A percentile compares a stretch with the other conserved stretches of the same genome.
These are phyloP conservation scores for Actinomortierella wolfii DNA, from an alignment of 371 early-diverging fungal genomes.

Conservation along the genomic window DNA sequence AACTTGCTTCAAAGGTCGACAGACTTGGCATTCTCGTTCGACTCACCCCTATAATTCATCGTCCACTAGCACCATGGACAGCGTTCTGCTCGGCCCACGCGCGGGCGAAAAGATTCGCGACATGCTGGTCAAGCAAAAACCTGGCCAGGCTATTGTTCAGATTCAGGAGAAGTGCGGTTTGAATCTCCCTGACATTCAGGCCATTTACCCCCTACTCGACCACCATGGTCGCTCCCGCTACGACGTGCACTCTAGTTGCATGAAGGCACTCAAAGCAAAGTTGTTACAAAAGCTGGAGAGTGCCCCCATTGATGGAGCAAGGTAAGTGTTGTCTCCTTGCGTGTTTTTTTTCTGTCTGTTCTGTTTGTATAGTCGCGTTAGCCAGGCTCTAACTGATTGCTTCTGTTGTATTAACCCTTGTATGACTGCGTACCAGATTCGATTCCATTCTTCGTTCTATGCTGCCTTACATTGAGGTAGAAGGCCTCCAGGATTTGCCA, in stretches of 20 bases:
- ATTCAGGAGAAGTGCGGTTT: slow-evolving; percentile 29
- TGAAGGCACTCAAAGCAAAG: slow-evolving; percentile 57
- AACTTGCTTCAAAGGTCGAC: background rate
- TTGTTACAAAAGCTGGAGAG: slow-evolving; percentile 46
- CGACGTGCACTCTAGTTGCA: slow-evolving; percentile 59
- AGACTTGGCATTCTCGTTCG: no score
- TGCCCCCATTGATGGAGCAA: slow-evolving; percentile 49
- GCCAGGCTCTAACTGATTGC: background rate
- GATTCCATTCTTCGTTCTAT: slow-evolving; percentile 53
- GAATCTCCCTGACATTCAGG: slow-evolving; percentile 56
- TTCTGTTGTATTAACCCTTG: background rate
- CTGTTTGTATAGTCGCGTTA: background rate
- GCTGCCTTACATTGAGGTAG: slow-evolving; percentile 58
- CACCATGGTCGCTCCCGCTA: slow-evolving; percentile 58
- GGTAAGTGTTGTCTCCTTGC: slow-evolving; percentile 35
- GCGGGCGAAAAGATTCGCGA: slow-evolving; percentile 45
- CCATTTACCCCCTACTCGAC: slow-evolving; percentile 66
- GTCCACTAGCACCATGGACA: slow-evolving; percentile 15
- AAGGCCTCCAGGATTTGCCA: slow-evolving; percentile 66
- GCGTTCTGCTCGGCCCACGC: slow-evolving; percentile 28
- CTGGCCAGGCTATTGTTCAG: slow-evolving; percentile 26
- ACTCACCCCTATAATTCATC: no score
- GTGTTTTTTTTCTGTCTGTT: background rate
- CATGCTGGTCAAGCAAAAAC: slow-evolving; percentile 41
- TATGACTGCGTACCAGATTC: no score